Evolutionary conservation across 2,329 filamentous ascomycete species (phyloP).

Genomic region (Magnaporthiopsis poae): DNA sequence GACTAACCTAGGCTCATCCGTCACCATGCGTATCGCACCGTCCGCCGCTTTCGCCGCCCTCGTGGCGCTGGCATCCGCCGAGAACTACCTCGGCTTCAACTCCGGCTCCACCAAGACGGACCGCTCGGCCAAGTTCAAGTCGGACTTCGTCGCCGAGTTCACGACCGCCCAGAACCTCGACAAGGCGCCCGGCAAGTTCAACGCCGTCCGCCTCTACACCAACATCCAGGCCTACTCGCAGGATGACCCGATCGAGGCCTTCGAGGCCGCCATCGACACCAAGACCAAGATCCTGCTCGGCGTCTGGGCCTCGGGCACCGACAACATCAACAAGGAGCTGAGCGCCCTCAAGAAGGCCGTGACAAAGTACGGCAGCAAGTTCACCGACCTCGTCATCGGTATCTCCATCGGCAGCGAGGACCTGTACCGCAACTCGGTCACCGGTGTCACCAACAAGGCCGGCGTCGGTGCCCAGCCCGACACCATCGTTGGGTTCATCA

Average conservation of each 20-base stretch:
- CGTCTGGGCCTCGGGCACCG: conserved; percentile 49
- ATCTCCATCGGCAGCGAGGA: conserved; percentile 60
- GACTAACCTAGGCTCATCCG: background rate
- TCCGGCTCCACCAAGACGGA: conserved; percentile 37
- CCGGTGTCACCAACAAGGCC: conserved; percentile 52
- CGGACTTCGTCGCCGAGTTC: conserved; percentile 58
- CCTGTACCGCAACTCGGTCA: conserved; percentile 52
- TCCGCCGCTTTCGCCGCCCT: conserved; percentile 29
- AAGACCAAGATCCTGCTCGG: conserved; percentile 54
- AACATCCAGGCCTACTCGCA: conserved; percentile 56
- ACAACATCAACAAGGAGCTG: conserved; percentile 50
- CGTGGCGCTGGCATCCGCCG: conserved; percentile 28
- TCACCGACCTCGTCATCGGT: conserved; percentile 50
- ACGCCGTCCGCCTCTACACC: conserved; percentile 59
- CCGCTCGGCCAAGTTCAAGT: conserved; percentile 42
- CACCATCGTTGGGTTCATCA: conserved; percentile 55
- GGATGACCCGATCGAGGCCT: conserved; percentile 68
- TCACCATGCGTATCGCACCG: conserved; percentile 32
- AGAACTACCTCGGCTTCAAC: conserved; percentile 47
- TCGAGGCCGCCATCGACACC: conserved; percentile 59
- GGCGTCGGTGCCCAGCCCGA: conserved; percentile 51
- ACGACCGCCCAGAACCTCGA: conserved; percentile 52
- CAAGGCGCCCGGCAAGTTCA: conserved; percentile 54
- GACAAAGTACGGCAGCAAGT: conserved; percentile 37
- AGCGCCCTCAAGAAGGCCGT: conserved; percentile 49